Evolutionary conservation across 164 flowering plant genomes (phyloP).

Genomic region (Echeveria elegans): DNA sequence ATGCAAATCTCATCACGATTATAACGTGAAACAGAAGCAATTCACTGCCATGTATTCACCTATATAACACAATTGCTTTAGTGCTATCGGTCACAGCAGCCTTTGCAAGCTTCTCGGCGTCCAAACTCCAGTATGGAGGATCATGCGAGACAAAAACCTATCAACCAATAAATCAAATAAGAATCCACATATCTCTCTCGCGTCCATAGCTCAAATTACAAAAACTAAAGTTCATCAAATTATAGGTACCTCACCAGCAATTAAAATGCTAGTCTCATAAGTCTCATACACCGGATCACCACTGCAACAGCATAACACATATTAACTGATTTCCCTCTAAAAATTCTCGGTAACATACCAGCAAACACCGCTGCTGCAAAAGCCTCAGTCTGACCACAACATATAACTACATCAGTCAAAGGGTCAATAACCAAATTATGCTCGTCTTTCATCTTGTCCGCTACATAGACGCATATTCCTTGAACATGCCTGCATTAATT

Average conservation of each 20-base stretch:
- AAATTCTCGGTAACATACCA: conserved; percentile 22
- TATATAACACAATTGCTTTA: conserved; percentile 66
- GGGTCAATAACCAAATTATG: conserved; percentile 58
- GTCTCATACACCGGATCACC: conserved; percentile 75
- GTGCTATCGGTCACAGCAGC: conserved; percentile 44
- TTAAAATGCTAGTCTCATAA: conserved; percentile 49
- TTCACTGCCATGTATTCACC: conserved; percentile 25
- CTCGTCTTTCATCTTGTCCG: conserved; percentile 33
- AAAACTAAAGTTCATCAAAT: conserved; percentile 9
- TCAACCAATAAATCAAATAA: background rate
- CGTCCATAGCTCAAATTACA: background rate
- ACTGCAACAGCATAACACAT: conserved; percentile 24
- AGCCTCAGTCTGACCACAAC: conserved; percentile 87
- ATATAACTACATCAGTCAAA: conserved; percentile 50
- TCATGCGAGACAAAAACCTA: conserved; percentile 67
- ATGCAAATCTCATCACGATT: background rate
- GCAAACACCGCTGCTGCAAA: conserved; percentile 76
- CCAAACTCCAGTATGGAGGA: conserved; percentile 68
- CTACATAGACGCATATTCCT: conserved; percentile 59
- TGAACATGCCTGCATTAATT: conserved; percentile 55
- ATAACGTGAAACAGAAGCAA: no score
- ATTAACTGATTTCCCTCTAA: background rate
- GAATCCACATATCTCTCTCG: background rate
- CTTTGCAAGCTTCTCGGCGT: conserved; percentile 36
- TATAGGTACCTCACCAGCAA: conserved; percentile 86